phyloP scores from a whole-genome alignment of 139 green algal species.

The Chlamydomonas eustigma region DNA sequence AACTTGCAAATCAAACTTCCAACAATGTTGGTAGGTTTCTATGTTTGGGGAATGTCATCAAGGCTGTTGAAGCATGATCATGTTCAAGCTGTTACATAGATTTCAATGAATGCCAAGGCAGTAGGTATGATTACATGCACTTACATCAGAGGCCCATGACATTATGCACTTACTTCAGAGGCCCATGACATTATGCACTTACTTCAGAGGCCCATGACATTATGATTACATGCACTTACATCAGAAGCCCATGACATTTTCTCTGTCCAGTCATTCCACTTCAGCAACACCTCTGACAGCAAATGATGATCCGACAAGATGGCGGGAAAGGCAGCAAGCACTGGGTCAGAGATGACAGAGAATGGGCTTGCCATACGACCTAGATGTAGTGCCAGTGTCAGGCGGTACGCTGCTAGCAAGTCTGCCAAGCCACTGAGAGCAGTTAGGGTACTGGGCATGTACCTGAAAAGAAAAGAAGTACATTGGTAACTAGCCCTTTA shows the following conservation, averaged over 20 bases:
- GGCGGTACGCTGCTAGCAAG: constrained; percentile 28
- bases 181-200: constrained; percentile 25
- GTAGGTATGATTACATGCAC: too few relatives aligned
- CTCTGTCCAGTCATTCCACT: constrained; percentile 32
- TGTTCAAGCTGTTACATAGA: too few relatives aligned
- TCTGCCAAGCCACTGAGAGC: constrained; percentile 24
- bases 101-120: too few relatives aligned
- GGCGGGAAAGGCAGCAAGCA: constrained; percentile 29
- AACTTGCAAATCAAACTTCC: too few relatives aligned
- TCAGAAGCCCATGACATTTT: constrained; percentile 24
- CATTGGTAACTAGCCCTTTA: too few relatives aligned
- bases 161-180: constrained; percentile 25
- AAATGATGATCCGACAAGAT: constrained; percentile 38
- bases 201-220: constrained; percentile 16
- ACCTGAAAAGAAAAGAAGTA: too few relatives aligned
- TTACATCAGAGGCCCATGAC: constrained; percentile 1
- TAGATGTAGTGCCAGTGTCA: constrained; percentile 29
- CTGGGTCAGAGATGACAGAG: constrained; percentile 20
- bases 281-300: constrained; percentile 35
- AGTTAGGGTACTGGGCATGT: constrained; percentile 43
- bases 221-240: too few relatives aligned
- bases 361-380: constrained; percentile 9
- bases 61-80: too few relatives aligned
- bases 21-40: too few relatives aligned
- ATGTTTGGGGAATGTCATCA: too few relatives aligned